Evolutionary conservation across 176 grass and related monocot genomes (phyloP).

Genomic region (Pontederia paniculata): DNA sequence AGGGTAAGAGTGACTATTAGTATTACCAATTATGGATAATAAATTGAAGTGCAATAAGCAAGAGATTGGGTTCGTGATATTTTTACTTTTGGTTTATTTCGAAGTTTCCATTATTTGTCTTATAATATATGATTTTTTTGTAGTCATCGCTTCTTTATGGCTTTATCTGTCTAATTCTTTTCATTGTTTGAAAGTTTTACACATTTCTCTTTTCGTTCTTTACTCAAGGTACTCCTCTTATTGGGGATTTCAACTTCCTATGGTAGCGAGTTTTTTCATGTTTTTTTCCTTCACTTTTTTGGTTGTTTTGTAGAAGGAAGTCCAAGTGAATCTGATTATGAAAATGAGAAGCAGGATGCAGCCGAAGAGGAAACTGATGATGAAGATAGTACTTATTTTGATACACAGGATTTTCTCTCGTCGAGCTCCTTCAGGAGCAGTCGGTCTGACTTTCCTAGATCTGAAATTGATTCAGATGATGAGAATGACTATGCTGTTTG

Average conservation of each 20-base stretch:
- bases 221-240: background rate
- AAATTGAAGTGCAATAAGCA: no score
- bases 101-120: no score
- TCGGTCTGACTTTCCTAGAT: constrained; percentile 65
- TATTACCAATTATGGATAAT: no score
- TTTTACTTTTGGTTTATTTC: no score
- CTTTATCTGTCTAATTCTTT: no score
- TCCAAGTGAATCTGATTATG: constrained; percentile 86
- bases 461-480: constrained; percentile 73
- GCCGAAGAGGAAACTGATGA: constrained; percentile 95
- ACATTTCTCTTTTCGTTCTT: no score
- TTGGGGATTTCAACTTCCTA: background rate
- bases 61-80: no score
- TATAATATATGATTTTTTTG: no score
- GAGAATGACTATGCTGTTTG: constrained; percentile 50
- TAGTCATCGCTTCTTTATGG: no score
- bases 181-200: no score
- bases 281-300: background rate
- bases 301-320: constrained; percentile 51
- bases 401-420: constrained; percentile 95
- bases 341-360: constrained; percentile 77
- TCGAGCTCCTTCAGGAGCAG: constrained; percentile 89
- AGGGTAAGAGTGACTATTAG: no score
- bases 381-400: constrained; percentile 78
- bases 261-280: background rate